These are phyloP conservation scores for Fusarium musae DNA, from an alignment of 2,329 filamentous ascomycete species.

Conservation along the genomic window DNA sequence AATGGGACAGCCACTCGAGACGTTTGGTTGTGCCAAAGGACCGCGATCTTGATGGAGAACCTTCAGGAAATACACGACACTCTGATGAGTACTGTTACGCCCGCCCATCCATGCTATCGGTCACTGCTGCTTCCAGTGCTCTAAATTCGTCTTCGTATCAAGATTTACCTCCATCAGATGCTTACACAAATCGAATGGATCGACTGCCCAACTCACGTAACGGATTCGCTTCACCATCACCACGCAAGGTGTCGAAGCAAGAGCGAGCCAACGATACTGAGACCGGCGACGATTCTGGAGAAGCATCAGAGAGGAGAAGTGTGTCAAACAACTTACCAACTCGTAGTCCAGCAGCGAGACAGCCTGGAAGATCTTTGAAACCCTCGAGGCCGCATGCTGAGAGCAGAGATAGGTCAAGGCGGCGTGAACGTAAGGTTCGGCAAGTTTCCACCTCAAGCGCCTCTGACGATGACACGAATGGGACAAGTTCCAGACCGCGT, in stretches of 20 bases:
- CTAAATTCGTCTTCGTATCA: slow-evolving; percentile 52
- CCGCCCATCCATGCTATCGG: slow-evolving; percentile 60
- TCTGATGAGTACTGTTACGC: slow-evolving; percentile 54
- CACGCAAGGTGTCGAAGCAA: slow-evolving; percentile 33
- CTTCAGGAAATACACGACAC: slow-evolving; percentile 48
- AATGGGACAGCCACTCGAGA: slow-evolving; percentile 67
- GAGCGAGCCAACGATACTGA: slow-evolving; percentile 27
- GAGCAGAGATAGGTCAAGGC: slow-evolving; percentile 32
- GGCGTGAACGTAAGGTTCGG: slow-evolving; percentile 33
- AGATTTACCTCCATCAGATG: slow-evolving; percentile 36
- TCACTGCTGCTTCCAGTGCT: slow-evolving; percentile 68
- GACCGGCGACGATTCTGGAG: slow-evolving; percentile 38
- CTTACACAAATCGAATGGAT: slow-evolving; percentile 29
- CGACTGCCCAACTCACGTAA: slow-evolving; percentile 16
- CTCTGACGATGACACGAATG: slow-evolving; percentile 42
- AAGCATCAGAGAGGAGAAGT: slow-evolving; percentile 31
- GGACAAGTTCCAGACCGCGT: slow-evolving; percentile 40
- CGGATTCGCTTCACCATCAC: slow-evolving; percentile 17
- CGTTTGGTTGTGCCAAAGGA: slow-evolving; percentile 58
- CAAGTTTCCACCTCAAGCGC: slow-evolving; percentile 41
- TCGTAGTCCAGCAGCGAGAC: slow-evolving; percentile 31
- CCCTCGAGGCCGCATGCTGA: slow-evolving; percentile 25
- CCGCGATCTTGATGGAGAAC: slow-evolving; percentile 46
- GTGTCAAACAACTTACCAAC: slow-evolving; percentile 24
- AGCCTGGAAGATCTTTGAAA: slow-evolving; percentile 21